phyloP scores from a whole-genome alignment of 306 rosid genomes.

The Lathyrus aphaca region DNA sequence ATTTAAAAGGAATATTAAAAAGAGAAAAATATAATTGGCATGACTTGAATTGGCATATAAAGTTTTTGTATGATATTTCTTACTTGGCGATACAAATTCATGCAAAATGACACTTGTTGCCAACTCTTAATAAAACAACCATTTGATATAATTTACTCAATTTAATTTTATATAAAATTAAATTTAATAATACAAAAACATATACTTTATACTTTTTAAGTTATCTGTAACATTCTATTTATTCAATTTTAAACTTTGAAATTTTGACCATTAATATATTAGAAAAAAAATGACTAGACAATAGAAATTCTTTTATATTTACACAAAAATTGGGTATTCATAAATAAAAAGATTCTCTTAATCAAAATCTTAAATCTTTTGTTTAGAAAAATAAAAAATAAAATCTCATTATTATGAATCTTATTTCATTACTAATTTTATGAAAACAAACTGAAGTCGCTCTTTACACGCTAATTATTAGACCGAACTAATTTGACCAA shows the following conservation, averaged over 20 bases:
- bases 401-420: background rate
- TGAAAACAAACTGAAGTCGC: background rate
- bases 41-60: slow-evolving; percentile 16
- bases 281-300: no score
- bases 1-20: background rate
- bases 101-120: slow-evolving; percentile 28
- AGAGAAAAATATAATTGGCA: background rate
- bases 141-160: no score
- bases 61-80: background rate
- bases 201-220: background rate
- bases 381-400: background rate
- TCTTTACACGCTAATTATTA: background rate
- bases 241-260: no score
- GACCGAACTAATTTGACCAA: slow-evolving; percentile 3
- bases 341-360: background rate
- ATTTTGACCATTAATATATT: no score
- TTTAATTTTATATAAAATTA: no score
- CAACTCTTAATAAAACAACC: background rate
- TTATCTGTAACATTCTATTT: background rate
- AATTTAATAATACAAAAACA: background rate
- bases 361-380: background rate
- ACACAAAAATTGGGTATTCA: background rate
- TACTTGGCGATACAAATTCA: background rate
- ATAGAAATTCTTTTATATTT: no score
- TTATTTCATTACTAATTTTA: background rate